phyloP scores from a whole-genome alignment of 2,329 filamentous ascomycete species.

The Coccinonectria pachysandricola region DNA sequence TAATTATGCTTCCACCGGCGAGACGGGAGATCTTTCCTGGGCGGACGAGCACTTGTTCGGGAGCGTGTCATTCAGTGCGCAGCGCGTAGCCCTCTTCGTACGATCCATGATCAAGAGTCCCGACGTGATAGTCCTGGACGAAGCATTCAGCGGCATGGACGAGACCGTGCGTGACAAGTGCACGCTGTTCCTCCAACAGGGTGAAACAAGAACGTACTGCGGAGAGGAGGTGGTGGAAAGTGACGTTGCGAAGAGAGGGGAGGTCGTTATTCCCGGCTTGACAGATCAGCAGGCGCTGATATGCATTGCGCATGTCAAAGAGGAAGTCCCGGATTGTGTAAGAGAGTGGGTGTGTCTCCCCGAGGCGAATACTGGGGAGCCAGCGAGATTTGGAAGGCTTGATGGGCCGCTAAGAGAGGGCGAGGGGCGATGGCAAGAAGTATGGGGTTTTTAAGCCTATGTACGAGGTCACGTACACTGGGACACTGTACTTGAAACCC shows the following conservation, averaged over 20 bases:
- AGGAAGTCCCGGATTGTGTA: constrained; percentile 79
- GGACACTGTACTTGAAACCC: too few species aligned
- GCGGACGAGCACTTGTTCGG: constrained; percentile 60
- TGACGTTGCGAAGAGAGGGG: constrained; percentile 31
- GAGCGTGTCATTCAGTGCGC: constrained; percentile 66
- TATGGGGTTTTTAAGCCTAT: constrained; percentile 43
- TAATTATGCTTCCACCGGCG: constrained; percentile 15
- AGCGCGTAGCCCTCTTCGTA: constrained; percentile 77
- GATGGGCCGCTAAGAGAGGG: constrained; percentile 50
- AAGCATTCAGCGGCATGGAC: constrained; percentile 82
- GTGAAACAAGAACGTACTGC: constrained; percentile 38
- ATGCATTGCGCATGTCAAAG: constrained; percentile 83
- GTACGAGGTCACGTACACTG: too few species aligned
- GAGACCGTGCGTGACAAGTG: constrained; percentile 77
- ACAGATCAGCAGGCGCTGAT: constrained; percentile 66
- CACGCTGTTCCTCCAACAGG: constrained; percentile 63
- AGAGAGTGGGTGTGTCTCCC: constrained; percentile 81
- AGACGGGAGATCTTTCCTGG: constrained; percentile 41
- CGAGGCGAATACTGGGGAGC: constrained; percentile 52
- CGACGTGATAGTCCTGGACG: constrained; percentile 75
- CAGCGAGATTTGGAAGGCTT: constrained; percentile 55
- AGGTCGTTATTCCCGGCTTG: constrained; percentile 50
- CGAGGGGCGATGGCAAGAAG: constrained; percentile 49
- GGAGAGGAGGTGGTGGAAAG: constrained; percentile 35
- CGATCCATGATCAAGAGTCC: constrained; percentile 71